Base-by-base conservation (phyloP, 257 asterid genomes). In the Voacanga thouarsii region DNA sequence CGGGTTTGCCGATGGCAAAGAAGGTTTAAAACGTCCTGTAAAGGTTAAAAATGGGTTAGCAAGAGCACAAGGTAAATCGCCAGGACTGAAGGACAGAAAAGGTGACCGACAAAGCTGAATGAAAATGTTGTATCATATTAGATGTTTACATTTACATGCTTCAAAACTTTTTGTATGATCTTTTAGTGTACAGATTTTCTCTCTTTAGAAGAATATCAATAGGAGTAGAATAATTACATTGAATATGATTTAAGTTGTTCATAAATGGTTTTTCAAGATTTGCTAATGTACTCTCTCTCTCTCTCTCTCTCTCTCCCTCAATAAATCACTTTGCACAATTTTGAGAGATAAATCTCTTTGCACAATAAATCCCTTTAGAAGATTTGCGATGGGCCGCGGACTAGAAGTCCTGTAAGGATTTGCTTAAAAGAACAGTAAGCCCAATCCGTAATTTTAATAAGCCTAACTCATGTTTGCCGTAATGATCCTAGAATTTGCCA, bases 51-150 rank as follows among this genome's bases (percentile, higher is more conserved):
- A 79, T 14, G 88, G 84, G 72, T 47, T 69, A 8, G 77, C 77
- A 47, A 82, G 49, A 21, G n/a, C 79, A 74, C 85, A 66, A 26
- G 61, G 56, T n/a, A 88, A 83, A 80, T 59, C 69, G 74, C 55
- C 83, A 23, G 78, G 78, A 53, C 81, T 81, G 75, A 89, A 85
- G 80, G 88, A 78, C 16, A 82, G 80, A 69, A 89, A 84, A 78
- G 74, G 88, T 75, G 86, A 74, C n/a, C 80, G 87, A 15, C 77
- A 67, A 77, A 86, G 74, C 81, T 90, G 87, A 88, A 65, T 90
- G 87, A 88, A 65, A 56, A 21, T 7, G 44, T 41, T 39, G 30
- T 23, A 7, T 21, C 24, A 66, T 18, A 68, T 41, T 55, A 55
- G 61, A 21, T 55, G 61, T 18, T 18, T 18, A 21, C 0, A 55